Conservation (phyloP, 2,329 filamentous ascomycete genomes). For the Xylariaceae sp. region DNA sequence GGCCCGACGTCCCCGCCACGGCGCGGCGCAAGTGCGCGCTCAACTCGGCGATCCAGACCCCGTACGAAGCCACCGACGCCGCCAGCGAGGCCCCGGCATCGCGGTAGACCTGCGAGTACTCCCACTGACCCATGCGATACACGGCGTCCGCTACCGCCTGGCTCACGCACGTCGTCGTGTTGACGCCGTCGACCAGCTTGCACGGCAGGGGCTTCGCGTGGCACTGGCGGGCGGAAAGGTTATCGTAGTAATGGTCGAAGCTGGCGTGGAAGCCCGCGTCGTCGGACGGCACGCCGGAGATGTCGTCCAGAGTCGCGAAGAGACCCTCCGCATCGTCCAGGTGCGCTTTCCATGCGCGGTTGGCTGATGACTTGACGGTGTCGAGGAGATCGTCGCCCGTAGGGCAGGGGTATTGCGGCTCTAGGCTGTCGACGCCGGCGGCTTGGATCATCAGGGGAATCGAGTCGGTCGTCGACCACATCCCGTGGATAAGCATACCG, state of each 20-base stretch:
- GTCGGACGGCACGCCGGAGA: slow-evolving; percentile 59
- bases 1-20: slow-evolving; percentile 32
- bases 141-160: slow-evolving; percentile 62
- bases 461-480: slow-evolving; percentile 47
- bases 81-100: slow-evolving; percentile 56
- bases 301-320: slow-evolving; percentile 56
- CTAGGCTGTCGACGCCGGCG: slow-evolving; percentile 63
- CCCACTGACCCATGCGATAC: slow-evolving; percentile 74
- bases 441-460: slow-evolving; percentile 49
- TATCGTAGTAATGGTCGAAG: slow-evolving; percentile 83
- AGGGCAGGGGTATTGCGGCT: slow-evolving; percentile 67
- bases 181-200: slow-evolving; percentile 41
- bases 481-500: slow-evolving; percentile 67
- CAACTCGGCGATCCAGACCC: slow-evolving; percentile 72
- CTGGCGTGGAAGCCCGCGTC: slow-evolving; percentile 63
- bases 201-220: slow-evolving; percentile 71
- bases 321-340: slow-evolving; percentile 52
- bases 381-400: slow-evolving; percentile 40
- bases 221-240: slow-evolving; percentile 73
- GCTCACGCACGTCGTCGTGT: slow-evolving; percentile 55
- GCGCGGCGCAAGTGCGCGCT: slow-evolving; percentile 58
- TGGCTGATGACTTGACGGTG: slow-evolving; percentile 39
- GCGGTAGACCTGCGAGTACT: slow-evolving; percentile 76
- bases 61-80: slow-evolving; percentile 58
- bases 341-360: slow-evolving; percentile 59